Evolutionary conservation across 2,329 filamentous ascomycete genomes (phyloP).

Genomic region (Pyricularia grisea): DNA sequence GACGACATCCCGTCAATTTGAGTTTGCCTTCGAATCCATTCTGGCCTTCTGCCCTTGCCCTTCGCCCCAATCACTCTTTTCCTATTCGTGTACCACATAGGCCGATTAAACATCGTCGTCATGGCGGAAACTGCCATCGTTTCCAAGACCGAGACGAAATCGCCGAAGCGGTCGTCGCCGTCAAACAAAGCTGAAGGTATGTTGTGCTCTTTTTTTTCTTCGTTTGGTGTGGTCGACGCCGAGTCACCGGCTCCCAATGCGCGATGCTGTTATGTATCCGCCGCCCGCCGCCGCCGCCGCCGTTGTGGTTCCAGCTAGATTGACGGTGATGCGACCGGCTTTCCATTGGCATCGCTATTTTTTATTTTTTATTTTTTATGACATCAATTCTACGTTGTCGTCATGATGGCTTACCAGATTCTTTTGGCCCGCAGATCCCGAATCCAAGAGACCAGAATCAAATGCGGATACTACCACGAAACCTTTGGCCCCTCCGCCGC

Average conservation of each 20-base stretch:
- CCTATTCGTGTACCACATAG: neutral
- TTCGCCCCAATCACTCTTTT: neutral
- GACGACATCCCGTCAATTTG: neutral
- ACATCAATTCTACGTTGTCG: neutral
- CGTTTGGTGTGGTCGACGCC: neutral
- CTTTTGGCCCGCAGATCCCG: neutral
- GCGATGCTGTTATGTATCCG: neutral
- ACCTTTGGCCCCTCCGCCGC: conserved; percentile 62
- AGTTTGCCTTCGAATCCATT: neutral
- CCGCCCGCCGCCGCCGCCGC: too few relatives aligned
- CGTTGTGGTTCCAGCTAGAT: neutral
- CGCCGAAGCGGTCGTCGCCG: neutral
- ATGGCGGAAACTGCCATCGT: neutral
- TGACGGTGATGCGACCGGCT: neutral
- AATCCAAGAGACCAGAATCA: neutral
- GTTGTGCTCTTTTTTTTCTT: neutral
- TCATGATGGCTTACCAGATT: neutral
- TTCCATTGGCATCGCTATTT: neutral
- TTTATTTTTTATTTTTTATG: too few relatives aligned
- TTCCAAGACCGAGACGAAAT: neutral
- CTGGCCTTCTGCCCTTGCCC: neutral
- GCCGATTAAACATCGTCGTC: neutral
- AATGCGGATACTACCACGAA: conserved; percentile 31
- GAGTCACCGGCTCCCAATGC: neutral
- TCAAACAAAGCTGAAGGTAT: neutral